Conservation (phyloP, 176 grass and related monocot species). For the Oryza nivara region DNA sequence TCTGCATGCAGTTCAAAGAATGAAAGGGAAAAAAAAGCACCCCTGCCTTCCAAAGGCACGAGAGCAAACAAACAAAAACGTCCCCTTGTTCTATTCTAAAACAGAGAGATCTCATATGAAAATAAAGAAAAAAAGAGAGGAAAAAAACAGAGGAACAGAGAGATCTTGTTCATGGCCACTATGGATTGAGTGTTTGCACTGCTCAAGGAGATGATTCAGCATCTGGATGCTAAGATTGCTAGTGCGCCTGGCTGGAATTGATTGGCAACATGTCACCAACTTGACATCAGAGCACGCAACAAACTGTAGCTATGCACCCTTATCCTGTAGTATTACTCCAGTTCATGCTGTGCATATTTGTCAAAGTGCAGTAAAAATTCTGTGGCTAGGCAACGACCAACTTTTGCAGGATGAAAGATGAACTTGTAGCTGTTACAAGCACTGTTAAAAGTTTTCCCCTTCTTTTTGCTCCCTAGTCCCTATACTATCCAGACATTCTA, state of each 20-base stretch:
- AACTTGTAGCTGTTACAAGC: not conserved
- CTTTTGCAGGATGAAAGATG: not conserved
- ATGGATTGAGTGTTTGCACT: constrained; percentile 1
- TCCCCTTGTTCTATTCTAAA: not conserved
- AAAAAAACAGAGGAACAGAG: not conserved
- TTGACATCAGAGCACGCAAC: constrained; percentile 1
- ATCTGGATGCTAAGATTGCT: not conserved
- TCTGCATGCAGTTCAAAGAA: constrained; percentile 24
- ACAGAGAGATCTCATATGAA: not conserved
- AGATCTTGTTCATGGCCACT: not conserved
- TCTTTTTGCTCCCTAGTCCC: not conserved
- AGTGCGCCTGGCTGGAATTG: not conserved
- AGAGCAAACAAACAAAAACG: constrained; percentile 41
- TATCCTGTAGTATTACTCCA: not conserved
- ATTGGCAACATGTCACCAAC: constrained; percentile 23
- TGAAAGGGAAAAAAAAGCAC: not conserved
- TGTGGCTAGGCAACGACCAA: not conserved
- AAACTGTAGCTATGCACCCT: not conserved
- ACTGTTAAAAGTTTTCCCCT: not conserved
- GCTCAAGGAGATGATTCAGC: not conserved
- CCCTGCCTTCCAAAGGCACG: constrained; percentile 40
- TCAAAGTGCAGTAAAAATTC: not conserved
- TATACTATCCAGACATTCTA: constrained; percentile 5
- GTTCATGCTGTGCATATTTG: not conserved
- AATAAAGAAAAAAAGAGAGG: too few species aligned